Evolutionary conservation across 2,329 filamentous ascomycete genomes (phyloP).

Genomic region (Penicillium sp.): DNA sequence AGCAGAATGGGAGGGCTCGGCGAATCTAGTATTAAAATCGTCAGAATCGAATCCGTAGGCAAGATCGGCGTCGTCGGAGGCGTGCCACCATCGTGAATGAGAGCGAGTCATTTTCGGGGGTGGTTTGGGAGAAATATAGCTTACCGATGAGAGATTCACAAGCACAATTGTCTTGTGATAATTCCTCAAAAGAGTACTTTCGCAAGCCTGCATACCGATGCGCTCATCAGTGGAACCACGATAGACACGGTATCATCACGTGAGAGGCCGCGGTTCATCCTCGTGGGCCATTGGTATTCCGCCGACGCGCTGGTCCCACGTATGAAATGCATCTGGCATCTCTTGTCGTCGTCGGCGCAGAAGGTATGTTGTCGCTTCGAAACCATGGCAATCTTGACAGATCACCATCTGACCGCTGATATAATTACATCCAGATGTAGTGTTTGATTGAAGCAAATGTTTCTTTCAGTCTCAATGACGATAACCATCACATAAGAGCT

Average conservation of each 20-base stretch:
- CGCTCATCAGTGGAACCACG: slow-evolving; percentile 19
- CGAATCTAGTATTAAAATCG: slow-evolving; percentile 18
- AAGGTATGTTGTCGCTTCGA: slow-evolving; percentile 4
- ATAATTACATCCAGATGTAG: too few species aligned
- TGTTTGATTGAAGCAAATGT: slow-evolving; percentile 6
- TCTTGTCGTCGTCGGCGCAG: slow-evolving; percentile 1
- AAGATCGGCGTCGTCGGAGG: slow-evolving; percentile 17
- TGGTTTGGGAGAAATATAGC: neutral
- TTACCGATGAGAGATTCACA: slow-evolving; percentile 8
- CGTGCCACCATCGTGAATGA: slow-evolving; percentile 16
- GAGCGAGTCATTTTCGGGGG: slow-evolving; percentile 9
- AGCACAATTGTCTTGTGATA: slow-evolving; percentile 10
- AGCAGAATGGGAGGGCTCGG: slow-evolving; percentile 10
- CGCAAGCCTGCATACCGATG: slow-evolving; percentile 16
- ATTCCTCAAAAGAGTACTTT: slow-evolving; percentile 5
- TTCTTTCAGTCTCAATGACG: slow-evolving; percentile 35
- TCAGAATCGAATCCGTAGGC: slow-evolving; percentile 25
- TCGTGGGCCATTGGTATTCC: neutral
- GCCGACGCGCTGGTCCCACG: slow-evolving; percentile 5
- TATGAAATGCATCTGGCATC: neutral
- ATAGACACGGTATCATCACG: slow-evolving; percentile 11
- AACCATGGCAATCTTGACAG: too few species aligned
- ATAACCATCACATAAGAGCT: slow-evolving; percentile 33
- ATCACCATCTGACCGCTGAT: too few species aligned
- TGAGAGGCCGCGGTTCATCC: slow-evolving; percentile 8